Percentiles rank a stretch among this genome's conserved stretches.
Conservation (phyloP, 192 early-diverging fungal genomes). For the Backusella australiensis region DNA sequence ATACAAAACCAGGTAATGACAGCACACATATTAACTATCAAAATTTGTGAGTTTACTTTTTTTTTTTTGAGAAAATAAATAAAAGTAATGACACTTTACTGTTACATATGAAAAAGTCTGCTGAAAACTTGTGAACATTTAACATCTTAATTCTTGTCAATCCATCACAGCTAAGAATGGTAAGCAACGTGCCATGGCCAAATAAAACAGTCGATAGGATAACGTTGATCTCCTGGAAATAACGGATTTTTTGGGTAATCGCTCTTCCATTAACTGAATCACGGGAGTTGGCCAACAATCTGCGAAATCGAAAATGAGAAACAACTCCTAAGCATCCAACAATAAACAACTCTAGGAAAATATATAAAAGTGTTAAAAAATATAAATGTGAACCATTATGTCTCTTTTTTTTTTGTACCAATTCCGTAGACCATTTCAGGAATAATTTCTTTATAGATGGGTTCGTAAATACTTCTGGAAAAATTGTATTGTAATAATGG, state of each 20-base stretch:
- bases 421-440: slow-evolving; percentile 40
- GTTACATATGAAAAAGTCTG: slow-evolving; percentile 37
- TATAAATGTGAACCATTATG: background rate
- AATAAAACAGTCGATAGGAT: slow-evolving; percentile 23
- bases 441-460: slow-evolving; percentile 38
- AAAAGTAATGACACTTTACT: slow-evolving; percentile 15
- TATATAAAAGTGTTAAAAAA: background rate
- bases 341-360: slow-evolving; percentile 11
- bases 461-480: slow-evolving; percentile 12
- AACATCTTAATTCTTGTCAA: slow-evolving; percentile 22
- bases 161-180: slow-evolving; percentile 36
- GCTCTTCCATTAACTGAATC: slow-evolving; percentile 14
- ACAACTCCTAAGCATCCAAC: slow-evolving; percentile 16
- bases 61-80: background rate
- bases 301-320: slow-evolving; percentile 25
- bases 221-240: slow-evolving; percentile 34
- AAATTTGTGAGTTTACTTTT: background rate
- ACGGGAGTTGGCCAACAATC: slow-evolving; percentile 20
- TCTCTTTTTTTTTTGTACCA: slow-evolving; percentile 7
- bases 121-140: slow-evolving; percentile 30
- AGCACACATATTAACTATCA: slow-evolving; percentile 6
- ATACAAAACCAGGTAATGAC: slow-evolving; percentile 6
- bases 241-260: slow-evolving; percentile 17
- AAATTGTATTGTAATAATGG: slow-evolving; percentile 37
- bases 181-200: slow-evolving; percentile 18